Base-by-base conservation (phyloP, 352 stramenopile species). In the Pilasporangium apinafurcum region DNA sequence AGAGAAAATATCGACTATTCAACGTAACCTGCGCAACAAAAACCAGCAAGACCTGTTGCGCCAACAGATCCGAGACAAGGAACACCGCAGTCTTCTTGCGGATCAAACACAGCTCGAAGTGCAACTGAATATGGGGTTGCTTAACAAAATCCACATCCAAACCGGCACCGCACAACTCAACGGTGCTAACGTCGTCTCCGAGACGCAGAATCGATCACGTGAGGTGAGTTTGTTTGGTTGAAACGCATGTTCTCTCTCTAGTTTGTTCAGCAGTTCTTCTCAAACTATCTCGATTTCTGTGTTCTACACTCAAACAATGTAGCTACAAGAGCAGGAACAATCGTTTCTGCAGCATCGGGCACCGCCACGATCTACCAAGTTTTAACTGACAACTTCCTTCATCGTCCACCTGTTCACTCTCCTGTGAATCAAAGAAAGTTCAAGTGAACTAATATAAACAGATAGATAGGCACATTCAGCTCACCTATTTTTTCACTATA, bases 51-150 rank as follows among this genome's bases (percentile, higher is more conserved):
- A 86, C 9, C 47, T 81, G 14, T 51, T 92, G 24, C 59, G 64
- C 9, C 62, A 86, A 46, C 79, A 92, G 49, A 92, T 92, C 29
- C 52, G 51, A 27, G 76, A 86, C 20, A 84, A 83, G 18, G 79
- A 87, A 48, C 45, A 60, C 22, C 62, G 68, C 2, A 70, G 56
- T 48, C 63, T 89, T 14, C 30, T 68, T 21, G 74, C 79, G 5
- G 79, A 92, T 31, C 79, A 92, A 48, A 81, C 79, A 2, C 25
- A 44, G 27, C 64, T 87, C 17, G 79, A 92, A 43, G 54, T 92
- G 34, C 74, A 92, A 49, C 51, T 92, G 20, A 92, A 92, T 37
- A 48, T 69, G 29, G 62, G 65, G 44, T 53, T 92, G 1, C 55
- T 92, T 12, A 47, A 81, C 14, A 89, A 89, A 45, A 85, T 92